Evolutionary conservation across 2,329 filamentous ascomycete genomes (phyloP).

Genomic region (Rhexocercosporidium sp.): DNA sequence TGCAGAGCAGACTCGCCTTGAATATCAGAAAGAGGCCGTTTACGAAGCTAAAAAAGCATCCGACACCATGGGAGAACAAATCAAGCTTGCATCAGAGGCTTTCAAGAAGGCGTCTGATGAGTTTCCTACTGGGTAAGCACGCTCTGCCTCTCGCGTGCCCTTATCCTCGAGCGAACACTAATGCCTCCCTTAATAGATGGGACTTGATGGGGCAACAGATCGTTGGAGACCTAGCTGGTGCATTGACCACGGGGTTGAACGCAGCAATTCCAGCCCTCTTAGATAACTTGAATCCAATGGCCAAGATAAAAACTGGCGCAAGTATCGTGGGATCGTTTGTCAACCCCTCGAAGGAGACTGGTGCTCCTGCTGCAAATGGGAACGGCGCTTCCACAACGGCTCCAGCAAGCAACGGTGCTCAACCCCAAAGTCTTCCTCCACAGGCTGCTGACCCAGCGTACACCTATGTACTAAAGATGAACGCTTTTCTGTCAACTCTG

Average conservation of each 20-base stretch:
- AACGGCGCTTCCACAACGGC: not conserved
- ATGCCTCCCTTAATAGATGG: not conserved
- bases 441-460: not conserved
- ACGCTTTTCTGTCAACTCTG: not conserved
- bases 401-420: not conserved
- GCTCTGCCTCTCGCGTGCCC: not conserved
- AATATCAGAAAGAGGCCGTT: not conserved
- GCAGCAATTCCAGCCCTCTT: not conserved
- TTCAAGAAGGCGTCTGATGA: not conserved
- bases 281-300: not conserved
- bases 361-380: not conserved
- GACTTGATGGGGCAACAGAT: not conserved
- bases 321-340: not conserved
- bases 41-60: not conserved
- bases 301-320: not conserved
- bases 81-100: not conserved
- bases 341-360: not conserved
- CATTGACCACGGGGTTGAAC: not conserved
- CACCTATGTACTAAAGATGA: not conserved
- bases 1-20: not conserved
- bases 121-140: not conserved
- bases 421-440: not conserved
- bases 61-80: not conserved
- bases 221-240: not conserved
- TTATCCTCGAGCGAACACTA: not conserved